phyloP scores from a whole-genome alignment of 2,329 filamentous ascomycete species.

The Fusarium nelsonii region DNA sequence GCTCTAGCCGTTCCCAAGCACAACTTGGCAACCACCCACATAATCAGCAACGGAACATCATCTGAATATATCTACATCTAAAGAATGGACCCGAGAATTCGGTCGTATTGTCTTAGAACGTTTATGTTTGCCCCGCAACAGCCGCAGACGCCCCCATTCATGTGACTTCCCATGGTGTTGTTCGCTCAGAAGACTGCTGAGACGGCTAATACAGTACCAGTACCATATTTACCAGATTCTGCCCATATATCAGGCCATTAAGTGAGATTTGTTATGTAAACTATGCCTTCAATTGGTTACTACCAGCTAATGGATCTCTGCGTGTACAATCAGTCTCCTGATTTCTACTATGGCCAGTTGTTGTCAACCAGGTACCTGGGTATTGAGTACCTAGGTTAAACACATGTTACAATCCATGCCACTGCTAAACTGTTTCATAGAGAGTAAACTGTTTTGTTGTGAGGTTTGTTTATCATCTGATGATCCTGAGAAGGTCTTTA shows the following conservation, averaged over 20 bases:
- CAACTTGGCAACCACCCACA: too few species aligned
- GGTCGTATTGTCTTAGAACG: constrained; percentile 13
- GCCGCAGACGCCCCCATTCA: constrained; percentile 32
- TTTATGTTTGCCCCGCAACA: constrained; percentile 18
- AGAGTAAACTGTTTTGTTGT: background rate
- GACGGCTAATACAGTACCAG: too few species aligned
- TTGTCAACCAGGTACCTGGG: background rate
- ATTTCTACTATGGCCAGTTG: background rate
- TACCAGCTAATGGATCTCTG: too few species aligned
- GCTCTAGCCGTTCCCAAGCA: background rate
- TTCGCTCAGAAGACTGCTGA: background rate
- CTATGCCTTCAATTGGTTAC: background rate
- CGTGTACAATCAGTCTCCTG: background rate
- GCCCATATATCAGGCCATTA: too few species aligned
- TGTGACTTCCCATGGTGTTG: constrained; percentile 21
- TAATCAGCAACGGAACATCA: too few species aligned
- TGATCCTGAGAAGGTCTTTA: background rate
- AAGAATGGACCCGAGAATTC: background rate
- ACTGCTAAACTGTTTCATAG: too few species aligned
- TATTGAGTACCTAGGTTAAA: too few species aligned
- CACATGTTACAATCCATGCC: too few species aligned
- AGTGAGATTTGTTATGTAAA: background rate
- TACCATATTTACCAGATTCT: too few species aligned
- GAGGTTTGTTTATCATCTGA: background rate
- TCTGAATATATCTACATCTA: background rate